A percentile compares a stretch with the other conserved stretches of the same genome.
These are phyloP conservation scores for Lodderomyces metapsilosis DNA, from an alignment of 1,139 yeast species.

Conservation along the genomic window DNA sequence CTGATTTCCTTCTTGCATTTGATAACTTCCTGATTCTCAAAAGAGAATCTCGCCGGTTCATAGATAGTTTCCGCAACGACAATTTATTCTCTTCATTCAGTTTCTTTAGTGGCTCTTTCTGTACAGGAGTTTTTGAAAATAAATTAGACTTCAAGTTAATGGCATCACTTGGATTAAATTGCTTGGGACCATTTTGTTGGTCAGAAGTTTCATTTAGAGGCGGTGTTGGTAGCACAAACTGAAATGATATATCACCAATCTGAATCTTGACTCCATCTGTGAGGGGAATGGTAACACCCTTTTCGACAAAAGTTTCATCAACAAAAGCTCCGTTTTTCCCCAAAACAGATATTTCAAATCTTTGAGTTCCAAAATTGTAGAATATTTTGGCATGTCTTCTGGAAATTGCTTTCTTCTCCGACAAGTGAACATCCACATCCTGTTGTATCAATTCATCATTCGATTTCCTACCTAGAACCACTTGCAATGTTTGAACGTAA, in stretches of 20 bases:
- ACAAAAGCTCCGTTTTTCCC: conserved; percentile 98
- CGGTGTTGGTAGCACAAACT: conserved; percentile 72
- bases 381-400: conserved; percentile 92
- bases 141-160: conserved; percentile 49
- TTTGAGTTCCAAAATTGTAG: conserved; percentile 90
- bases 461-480: conserved; percentile 83
- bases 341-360: conserved; percentile 84
- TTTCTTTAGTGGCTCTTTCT: conserved; percentile 15
- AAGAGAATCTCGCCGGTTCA: conserved; percentile 16
- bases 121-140: conserved; percentile 27
- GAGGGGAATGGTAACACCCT: conserved; percentile 86
- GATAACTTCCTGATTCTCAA: conserved; percentile 30
- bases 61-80: conserved; percentile 12
- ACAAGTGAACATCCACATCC: conserved; percentile 84
- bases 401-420: conserved; percentile 87
- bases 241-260: conserved; percentile 88
- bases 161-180: conserved; percentile 54
- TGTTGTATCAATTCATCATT: conserved; percentile 60
- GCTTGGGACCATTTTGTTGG: conserved; percentile 24
- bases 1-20: conserved; percentile 38
- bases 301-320: conserved; percentile 81
- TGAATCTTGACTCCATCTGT: conserved; percentile 81
- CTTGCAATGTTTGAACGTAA: conserved; percentile 94
- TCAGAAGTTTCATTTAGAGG: conserved; percentile 22
- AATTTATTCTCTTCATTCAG: background rate